Percentiles rank a stretch among this genome's conserved stretches.
These are phyloP conservation scores for Osmanthus fragrans DNA, from an alignment of 257 asterid genomes.

Conservation along the genomic window DNA sequence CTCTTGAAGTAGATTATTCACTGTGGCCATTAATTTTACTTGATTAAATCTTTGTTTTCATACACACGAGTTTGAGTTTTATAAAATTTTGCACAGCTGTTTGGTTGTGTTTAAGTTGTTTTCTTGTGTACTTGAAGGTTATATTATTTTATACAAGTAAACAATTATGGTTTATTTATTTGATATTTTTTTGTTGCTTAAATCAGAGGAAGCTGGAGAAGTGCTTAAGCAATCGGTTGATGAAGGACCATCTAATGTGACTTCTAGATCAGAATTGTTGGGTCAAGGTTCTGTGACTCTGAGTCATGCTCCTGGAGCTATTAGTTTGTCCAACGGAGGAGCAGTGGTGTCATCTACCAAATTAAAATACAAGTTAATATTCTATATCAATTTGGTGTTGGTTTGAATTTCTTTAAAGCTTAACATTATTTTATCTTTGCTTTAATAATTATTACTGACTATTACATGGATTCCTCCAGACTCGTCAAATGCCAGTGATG, in stretches of 20 bases:
- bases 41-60: not conserved
- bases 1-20: not conserved
- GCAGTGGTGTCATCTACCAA: conserved; percentile 40
- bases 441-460: not conserved
- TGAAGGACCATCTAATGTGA: conserved; percentile 28
- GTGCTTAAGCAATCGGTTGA: conserved; percentile 36
- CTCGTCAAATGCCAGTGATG: not conserved
- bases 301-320: conserved; percentile 39
- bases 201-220: conserved; percentile 72
- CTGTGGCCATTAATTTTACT: not conserved
- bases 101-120: not conserved
- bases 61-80: no score
- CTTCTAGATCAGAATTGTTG: not conserved
- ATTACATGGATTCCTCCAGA: not conserved
- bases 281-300: conserved; percentile 11
- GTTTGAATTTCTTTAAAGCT: not conserved
- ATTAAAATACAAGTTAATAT: conserved; percentile 68
- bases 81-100: no score
- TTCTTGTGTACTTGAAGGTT: not conserved
- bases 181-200: conserved; percentile 20
- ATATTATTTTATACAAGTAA: not conserved
- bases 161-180: not conserved
- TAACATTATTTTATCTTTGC: not conserved
- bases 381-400: conserved; percentile 13
- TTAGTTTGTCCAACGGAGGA: conserved; percentile 34